phyloP scores from a whole-genome alignment of 2,329 filamentous ascomycete genomes.

The Stagonosporopsis vannaccii region DNA sequence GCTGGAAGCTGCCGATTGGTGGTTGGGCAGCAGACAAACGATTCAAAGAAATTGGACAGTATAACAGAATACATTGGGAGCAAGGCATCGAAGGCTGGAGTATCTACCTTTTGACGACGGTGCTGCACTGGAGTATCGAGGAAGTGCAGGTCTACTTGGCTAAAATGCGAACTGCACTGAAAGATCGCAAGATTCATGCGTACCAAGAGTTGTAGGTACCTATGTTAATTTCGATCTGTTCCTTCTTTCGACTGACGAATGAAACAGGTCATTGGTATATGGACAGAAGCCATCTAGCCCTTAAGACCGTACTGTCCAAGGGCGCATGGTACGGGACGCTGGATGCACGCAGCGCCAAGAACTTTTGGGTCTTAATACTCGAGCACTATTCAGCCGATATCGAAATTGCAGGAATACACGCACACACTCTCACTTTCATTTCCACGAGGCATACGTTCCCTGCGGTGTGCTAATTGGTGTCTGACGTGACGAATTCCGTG shows the following conservation, averaged over 20 bases:
- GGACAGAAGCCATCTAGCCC: constrained; percentile 21
- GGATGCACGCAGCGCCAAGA: neutral
- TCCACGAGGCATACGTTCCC: too few relatives aligned
- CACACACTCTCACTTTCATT: too few relatives aligned
- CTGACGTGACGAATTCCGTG: too few relatives aligned
- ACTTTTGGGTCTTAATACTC: too few relatives aligned
- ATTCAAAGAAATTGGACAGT: constrained; percentile 60
- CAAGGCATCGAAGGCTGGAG: constrained; percentile 41
- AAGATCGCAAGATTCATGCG: constrained; percentile 37
- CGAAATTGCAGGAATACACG: too few relatives aligned
- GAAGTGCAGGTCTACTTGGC: constrained; percentile 54
- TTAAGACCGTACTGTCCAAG: neutral
- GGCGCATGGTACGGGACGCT: neutral
- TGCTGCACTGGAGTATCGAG: constrained; percentile 50
- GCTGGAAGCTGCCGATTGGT: constrained; percentile 47
- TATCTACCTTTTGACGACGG: constrained; percentile 29
- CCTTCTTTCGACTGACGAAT: constrained; percentile 12
- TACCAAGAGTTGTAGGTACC: constrained; percentile 38
- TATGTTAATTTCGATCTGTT: too few relatives aligned
- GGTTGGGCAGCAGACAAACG: constrained; percentile 46
- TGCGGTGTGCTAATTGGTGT: too few relatives aligned
- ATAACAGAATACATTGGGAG: constrained; percentile 35
- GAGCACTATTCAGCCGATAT: too few relatives aligned
- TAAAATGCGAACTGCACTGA: constrained; percentile 35
- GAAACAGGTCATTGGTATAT: constrained; percentile 26